phyloP scores from a whole-genome alignment of 1,139 yeast species.

The Wickerhamomyces sp. region DNA sequence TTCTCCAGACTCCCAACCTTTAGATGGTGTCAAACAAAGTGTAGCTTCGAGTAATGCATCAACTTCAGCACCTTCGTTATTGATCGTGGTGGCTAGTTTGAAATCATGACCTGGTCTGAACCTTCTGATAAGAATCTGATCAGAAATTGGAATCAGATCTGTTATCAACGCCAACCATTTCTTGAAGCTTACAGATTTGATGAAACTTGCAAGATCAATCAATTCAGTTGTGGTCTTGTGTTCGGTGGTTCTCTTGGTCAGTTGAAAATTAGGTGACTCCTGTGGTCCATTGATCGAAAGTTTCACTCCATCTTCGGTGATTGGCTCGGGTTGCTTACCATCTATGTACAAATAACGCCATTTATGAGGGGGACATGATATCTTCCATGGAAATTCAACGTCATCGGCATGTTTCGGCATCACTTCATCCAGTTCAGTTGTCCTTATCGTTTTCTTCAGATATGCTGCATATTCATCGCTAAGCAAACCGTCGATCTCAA shows the following conservation, averaged over 20 bases:
- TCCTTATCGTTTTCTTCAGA: conserved; percentile 44
- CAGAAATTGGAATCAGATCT: conserved; percentile 56
- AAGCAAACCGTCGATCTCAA: conserved; percentile 63
- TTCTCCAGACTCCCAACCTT: conserved; percentile 83
- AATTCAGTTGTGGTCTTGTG: conserved; percentile 31
- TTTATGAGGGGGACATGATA: conserved; percentile 92
- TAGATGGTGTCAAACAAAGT: conserved; percentile 70
- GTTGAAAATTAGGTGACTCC: conserved; percentile 49
- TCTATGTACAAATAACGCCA: conserved; percentile 82
- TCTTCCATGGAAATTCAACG: conserved; percentile 73
- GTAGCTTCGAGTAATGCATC: conserved; percentile 51
- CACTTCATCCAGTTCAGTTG: conserved; percentile 48
- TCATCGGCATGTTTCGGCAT: conserved; percentile 58
- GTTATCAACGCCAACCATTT: conserved; percentile 69
- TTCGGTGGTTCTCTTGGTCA: conserved; percentile 27
- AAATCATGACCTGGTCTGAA: conserved; percentile 96
- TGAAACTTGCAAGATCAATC: conserved; percentile 50
- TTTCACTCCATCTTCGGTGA: conserved; percentile 27
- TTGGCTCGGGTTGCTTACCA: conserved; percentile 41
- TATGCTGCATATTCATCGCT: conserved; percentile 46
- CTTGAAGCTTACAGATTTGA: conserved; percentile 57
- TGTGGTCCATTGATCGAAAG: conserved; percentile 38
- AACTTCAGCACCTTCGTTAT: conserved; percentile 27
- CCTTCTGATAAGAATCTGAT: conserved; percentile 69
- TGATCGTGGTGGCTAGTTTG: conserved; percentile 77